Evolutionary conservation across 331 rosid genomes (phyloP).

Genomic region (Spiraea crenata): DNA sequence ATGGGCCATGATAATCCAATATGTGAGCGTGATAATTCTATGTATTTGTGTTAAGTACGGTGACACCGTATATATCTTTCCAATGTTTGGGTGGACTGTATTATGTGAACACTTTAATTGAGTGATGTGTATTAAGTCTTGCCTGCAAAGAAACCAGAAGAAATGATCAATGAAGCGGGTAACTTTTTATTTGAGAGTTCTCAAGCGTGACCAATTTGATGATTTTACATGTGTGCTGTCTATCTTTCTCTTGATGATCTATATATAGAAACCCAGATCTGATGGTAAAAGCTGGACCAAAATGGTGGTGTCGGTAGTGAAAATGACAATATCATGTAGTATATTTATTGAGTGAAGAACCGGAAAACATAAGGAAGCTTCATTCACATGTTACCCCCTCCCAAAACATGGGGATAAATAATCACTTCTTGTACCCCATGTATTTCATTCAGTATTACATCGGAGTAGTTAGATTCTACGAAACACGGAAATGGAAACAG

Average conservation of each 20-base stretch:
- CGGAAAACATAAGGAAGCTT: background rate
- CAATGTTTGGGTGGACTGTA: too few species aligned
- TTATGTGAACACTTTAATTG: background rate
- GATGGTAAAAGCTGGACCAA: background rate
- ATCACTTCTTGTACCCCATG: background rate
- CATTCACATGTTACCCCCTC: background rate
- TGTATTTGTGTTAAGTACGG: too few species aligned
- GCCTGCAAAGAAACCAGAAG: slow-evolving; percentile 21
- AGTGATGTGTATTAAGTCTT: background rate
- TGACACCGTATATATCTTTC: too few species aligned
- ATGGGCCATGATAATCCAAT: too few species aligned
- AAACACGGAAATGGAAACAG: too few species aligned
- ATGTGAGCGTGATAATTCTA: too few species aligned
- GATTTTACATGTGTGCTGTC: background rate
- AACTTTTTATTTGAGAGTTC: slow-evolving; percentile 3
- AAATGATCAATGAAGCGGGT: slow-evolving; percentile 4
- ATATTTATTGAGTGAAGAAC: background rate
- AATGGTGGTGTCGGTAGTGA: background rate
- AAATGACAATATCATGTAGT: background rate
- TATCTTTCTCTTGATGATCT: background rate
- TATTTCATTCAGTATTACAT: background rate
- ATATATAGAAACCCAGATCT: slow-evolving; percentile 3
- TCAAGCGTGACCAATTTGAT: background rate
- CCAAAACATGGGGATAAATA: background rate
- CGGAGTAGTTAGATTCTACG: too few species aligned